These are phyloP conservation scores for Cladophialophora exuberans DNA, from an alignment of 2,329 filamentous ascomycete genomes.

Conservation along the genomic window DNA sequence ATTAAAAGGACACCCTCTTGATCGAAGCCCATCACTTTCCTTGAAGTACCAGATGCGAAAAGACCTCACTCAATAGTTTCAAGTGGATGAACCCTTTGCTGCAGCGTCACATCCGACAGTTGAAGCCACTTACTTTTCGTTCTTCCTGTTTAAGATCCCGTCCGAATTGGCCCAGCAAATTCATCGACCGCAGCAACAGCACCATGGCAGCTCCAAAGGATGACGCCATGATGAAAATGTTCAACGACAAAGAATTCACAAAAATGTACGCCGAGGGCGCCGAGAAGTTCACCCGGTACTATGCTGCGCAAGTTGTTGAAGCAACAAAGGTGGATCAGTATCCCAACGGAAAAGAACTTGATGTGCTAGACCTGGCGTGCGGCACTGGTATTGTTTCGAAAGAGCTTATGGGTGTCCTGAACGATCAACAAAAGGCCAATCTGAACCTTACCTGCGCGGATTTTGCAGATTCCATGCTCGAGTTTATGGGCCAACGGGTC, in stretches of 20 bases:
- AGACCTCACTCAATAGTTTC: too few relatives aligned
- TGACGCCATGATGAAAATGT: constrained; percentile 2
- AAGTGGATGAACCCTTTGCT: too few relatives aligned
- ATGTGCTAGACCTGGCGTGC: constrained; percentile 58
- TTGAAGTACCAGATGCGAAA: too few relatives aligned
- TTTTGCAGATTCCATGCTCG: constrained; percentile 48
- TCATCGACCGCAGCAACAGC: background rate
- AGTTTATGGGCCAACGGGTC: constrained; percentile 45
- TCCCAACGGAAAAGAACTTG: constrained; percentile 31
- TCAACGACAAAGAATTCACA: constrained; percentile 9
- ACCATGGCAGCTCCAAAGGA: constrained; percentile 8
- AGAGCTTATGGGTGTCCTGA: constrained; percentile 47
- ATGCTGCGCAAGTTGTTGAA: constrained; percentile 37
- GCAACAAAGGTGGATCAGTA: constrained; percentile 35
- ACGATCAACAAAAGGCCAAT: constrained; percentile 42
- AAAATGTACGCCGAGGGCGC: constrained; percentile 24
- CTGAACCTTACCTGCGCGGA: constrained; percentile 58
- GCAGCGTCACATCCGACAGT: too few relatives aligned
- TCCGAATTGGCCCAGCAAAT: too few relatives aligned
- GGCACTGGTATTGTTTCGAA: constrained; percentile 56
- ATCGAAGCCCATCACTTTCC: too few relatives aligned
- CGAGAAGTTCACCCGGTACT: constrained; percentile 39
- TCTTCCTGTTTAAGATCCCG: too few relatives aligned
- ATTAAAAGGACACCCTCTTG: too few relatives aligned
- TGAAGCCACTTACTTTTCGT: too few relatives aligned